A percentile compares a stretch with the other conserved stretches of the same genome.
phyloP scores from a whole-genome alignment of 2,329 filamentous ascomycete genomes.

The Keithomyces neogunnii region DNA sequence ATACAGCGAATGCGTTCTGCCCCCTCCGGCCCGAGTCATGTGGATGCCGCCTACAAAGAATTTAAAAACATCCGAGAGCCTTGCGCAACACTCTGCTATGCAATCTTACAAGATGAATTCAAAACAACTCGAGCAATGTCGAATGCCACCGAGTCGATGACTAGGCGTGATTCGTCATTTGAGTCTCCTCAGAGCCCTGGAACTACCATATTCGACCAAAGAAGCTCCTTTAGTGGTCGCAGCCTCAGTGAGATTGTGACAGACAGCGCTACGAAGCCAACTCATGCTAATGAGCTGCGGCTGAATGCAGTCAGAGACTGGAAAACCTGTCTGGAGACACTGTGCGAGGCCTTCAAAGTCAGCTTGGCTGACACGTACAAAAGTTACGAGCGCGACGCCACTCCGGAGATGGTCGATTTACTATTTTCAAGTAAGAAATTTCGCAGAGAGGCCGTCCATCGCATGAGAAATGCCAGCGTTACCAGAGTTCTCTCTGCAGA shows the following conservation, averaged over 20 bases:
- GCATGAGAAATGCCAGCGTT: constrained; percentile 38
- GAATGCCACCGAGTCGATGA: constrained; percentile 14
- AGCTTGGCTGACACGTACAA: constrained; percentile 36
- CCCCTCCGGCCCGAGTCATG: constrained; percentile 23
- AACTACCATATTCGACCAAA: constrained; percentile 21
- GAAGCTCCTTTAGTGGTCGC: constrained; percentile 29
- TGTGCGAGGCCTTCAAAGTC: constrained; percentile 32
- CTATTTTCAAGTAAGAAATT: constrained; percentile 33
- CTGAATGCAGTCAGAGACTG: constrained; percentile 34
- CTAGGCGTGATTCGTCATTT: constrained; percentile 19
- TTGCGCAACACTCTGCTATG: constrained; percentile 30
- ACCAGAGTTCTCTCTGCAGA: constrained; percentile 34
- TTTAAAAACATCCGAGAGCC: constrained; percentile 33
- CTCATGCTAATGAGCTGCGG: constrained; percentile 21
- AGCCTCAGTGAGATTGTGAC: constrained; percentile 25
- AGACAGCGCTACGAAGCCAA: constrained; percentile 13
- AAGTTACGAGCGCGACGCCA: constrained; percentile 34
- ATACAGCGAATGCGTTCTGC: constrained; percentile 26
- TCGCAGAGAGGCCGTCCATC: constrained; percentile 32
- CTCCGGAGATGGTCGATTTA: constrained; percentile 31
- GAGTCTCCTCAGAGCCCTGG: constrained; percentile 23
- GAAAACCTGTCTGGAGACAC: constrained; percentile 31
- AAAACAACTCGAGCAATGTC: constrained; percentile 15
- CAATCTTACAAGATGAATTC: constrained; percentile 32
- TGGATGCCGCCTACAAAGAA: constrained; percentile 36